Evolutionary conservation across 352 stramenopile species (phyloP).

Genomic region (Phytophthora boehmeriae): DNA sequence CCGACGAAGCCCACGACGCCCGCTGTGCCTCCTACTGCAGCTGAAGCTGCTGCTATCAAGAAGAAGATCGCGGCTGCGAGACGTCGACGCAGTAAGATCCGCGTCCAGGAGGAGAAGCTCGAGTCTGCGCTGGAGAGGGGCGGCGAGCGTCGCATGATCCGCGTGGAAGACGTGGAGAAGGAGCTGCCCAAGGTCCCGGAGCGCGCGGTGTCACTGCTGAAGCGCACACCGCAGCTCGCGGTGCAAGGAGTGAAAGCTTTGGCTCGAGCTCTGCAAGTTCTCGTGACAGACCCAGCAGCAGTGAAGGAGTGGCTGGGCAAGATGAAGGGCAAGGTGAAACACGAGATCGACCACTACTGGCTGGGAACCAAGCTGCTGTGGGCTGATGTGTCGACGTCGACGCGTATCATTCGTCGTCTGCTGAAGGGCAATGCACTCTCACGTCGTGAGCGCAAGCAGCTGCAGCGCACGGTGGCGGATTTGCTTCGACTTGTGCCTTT

Average conservation of each 20-base stretch:
- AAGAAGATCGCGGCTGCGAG: constrained; percentile 80
- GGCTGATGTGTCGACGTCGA: constrained; percentile 95
- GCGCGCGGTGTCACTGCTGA: constrained; percentile 68
- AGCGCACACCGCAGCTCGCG: constrained; percentile 70
- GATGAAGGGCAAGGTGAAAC: constrained; percentile 84
- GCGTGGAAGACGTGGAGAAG: constrained; percentile 79
- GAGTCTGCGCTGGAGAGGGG: constrained; percentile 81
- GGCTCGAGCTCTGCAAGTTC: constrained; percentile 59
- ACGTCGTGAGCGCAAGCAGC: constrained; percentile 96
- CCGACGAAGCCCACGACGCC: constrained; percentile 36
- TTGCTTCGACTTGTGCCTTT: constrained; percentile 98
- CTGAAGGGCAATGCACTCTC: constrained; percentile 94
- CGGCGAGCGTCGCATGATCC: constrained; percentile 78
- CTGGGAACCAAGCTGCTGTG: constrained; percentile 97
- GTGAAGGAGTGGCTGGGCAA: constrained; percentile 67
- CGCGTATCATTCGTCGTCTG: constrained; percentile 91
- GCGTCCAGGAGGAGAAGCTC: constrained; percentile 80
- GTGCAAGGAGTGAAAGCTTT: constrained; percentile 59
- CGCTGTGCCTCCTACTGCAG: constrained; percentile 17
- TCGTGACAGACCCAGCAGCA: constrained; percentile 64
- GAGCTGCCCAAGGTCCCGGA: constrained; percentile 78
- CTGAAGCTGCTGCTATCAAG: constrained; percentile 65
- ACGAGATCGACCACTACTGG: constrained; percentile 97
- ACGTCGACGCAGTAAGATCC: constrained; percentile 79
- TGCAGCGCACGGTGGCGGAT: constrained; percentile 96